Evolutionary conservation across 2,329 filamentous ascomycete genomes (phyloP).

Genomic region (Aspergillus pseudoglaucus): DNA sequence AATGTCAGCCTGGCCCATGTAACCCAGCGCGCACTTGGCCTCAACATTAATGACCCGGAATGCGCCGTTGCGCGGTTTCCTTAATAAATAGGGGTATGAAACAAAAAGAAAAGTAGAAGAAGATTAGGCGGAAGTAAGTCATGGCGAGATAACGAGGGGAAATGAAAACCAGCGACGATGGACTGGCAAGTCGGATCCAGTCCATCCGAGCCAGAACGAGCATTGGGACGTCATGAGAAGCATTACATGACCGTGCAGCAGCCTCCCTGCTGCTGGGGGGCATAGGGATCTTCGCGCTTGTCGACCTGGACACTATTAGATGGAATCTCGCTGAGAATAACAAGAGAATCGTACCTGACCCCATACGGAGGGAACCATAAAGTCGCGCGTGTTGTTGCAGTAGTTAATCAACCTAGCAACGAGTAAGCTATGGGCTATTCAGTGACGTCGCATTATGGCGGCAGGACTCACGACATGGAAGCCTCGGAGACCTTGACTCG

Average conservation of each 20-base stretch:
- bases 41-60: background rate
- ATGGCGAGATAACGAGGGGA: constrained; percentile 10
- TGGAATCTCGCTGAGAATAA: constrained; percentile 5
- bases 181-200: constrained; percentile 7
- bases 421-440: background rate
- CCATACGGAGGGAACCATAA: constrained; percentile 98
- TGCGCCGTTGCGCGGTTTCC: background rate
- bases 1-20: background rate
- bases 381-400: constrained; percentile 95
- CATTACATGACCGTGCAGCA: constrained; percentile 92
- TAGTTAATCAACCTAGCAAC: constrained; percentile 84
- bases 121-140: constrained; percentile 15
- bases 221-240: constrained; percentile 21
- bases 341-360: constrained; percentile 53
- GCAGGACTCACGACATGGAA: constrained; percentile 63
- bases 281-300: constrained; percentile 96
- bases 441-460: background rate
- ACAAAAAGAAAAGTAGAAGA: constrained; percentile 6
- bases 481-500: constrained; percentile 94
- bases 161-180: constrained; percentile 2
- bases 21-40: background rate
- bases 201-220: constrained; percentile 5
- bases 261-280: constrained; percentile 82
- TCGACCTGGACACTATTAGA: constrained; percentile 55
- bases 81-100: constrained; percentile 6